Percentiles rank a stretch among this genome's conserved stretches.
phyloP scores from a whole-genome alignment of 768 basidiomycete species.

The Russula virescens region DNA sequence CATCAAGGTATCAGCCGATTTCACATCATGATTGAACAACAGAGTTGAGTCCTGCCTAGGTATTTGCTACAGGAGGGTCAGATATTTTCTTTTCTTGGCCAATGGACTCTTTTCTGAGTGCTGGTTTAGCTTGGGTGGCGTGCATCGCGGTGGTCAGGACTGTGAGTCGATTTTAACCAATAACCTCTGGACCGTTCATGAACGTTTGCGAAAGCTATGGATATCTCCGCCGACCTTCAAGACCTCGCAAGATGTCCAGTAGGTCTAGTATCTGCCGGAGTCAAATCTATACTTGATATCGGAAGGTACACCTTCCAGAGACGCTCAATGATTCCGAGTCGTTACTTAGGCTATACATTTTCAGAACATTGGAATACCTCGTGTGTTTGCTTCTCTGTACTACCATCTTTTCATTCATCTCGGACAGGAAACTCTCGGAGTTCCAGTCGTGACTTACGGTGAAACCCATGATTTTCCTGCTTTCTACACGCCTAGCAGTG shows the following conservation, averaged over 20 bases:
- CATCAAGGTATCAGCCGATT: constrained; percentile 55
- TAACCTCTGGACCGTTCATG: neutral
- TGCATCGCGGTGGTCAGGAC: constrained; percentile 70
- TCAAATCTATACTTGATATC: constrained; percentile 94
- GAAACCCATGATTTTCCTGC: constrained; percentile 83
- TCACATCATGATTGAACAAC: constrained; percentile 17
- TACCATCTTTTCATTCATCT: neutral
- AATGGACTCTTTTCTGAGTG: neutral
- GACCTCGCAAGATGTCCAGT: constrained; percentile 88
- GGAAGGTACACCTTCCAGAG: constrained; percentile 44
- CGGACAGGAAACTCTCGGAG: constrained; percentile 88
- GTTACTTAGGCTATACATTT: neutral
- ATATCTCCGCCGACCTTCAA: constrained; percentile 89
- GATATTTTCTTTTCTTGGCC: constrained; percentile 23
- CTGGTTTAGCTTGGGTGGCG: constrained; percentile 65
- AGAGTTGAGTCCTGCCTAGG: constrained; percentile 35
- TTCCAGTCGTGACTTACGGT: constrained; percentile 81
- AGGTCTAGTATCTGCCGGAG: constrained; percentile 87
- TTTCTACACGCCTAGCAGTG: constrained; percentile 83
- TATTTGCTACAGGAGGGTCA: constrained; percentile 91
- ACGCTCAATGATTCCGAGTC: neutral
- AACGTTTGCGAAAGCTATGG: constrained; percentile 62
- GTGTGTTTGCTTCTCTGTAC: constrained; percentile 34
- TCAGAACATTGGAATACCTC: constrained; percentile 74
- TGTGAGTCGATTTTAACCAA: constrained; percentile 35